A percentile compares a stretch with the other conserved stretches of the same genome.
These are phyloP conservation scores for Talaromyces amestolkiae DNA, from an alignment of 2,329 filamentous ascomycete species.

Conservation along the genomic window DNA sequence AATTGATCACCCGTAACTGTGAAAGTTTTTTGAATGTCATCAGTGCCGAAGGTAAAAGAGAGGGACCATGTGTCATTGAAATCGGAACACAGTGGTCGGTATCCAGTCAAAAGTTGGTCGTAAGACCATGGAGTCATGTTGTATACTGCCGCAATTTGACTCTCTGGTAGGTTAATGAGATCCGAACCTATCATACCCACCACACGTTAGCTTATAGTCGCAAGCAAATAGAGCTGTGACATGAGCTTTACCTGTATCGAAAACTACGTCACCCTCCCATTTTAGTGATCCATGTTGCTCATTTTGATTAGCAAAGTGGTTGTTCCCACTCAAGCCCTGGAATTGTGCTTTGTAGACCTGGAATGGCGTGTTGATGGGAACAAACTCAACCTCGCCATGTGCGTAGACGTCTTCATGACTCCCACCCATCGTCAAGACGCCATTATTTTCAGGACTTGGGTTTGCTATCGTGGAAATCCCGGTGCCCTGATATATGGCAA, in stretches of 20 bases:
- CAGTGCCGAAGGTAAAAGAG: slow-evolving; percentile 1
- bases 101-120: neutral
- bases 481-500: neutral
- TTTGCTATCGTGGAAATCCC: neutral
- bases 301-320: slow-evolving; percentile 1
- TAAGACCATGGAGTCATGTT: slow-evolving; percentile 1
- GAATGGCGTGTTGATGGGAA: neutral
- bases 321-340: neutral
- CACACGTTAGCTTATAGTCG: neutral
- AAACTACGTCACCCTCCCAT: neutral
- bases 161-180: neutral
- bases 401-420: slow-evolving; percentile 3
- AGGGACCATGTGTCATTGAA: slow-evolving; percentile 5
- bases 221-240: neutral
- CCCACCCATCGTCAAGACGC: slow-evolving; percentile 5
- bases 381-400: neutral
- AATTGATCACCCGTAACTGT: slow-evolving; percentile 2
- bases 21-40: neutral
- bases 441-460: neutral
- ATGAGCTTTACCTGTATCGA: neutral
- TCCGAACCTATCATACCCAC: neutral
- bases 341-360: slow-evolving; percentile 3
- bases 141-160: neutral
- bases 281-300: neutral
- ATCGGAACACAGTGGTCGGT: slow-evolving; percentile 3